phyloP scores from a whole-genome alignment of 805 yeast genomes.

The Saccharomyces jurei region DNA sequence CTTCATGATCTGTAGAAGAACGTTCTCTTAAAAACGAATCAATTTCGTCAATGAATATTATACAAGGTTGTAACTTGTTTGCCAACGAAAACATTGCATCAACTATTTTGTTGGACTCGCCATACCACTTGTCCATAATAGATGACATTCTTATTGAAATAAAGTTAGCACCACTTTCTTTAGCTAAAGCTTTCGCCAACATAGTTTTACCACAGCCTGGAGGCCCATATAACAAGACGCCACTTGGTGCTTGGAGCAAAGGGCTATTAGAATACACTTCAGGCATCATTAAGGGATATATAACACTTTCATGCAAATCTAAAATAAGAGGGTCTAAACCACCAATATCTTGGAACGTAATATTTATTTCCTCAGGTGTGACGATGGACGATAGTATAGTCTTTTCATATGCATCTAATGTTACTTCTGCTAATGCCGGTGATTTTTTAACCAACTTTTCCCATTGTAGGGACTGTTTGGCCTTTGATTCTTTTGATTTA shows the following conservation, averaged over 20 bases:
- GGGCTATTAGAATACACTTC: conserved; percentile 65
- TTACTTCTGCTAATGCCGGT: conserved; percentile 46
- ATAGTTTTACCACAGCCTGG: conserved; percentile 98
- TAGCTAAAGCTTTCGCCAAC: conserved; percentile 92
- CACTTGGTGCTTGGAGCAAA: conserved; percentile 84
- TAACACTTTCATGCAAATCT: conserved; percentile 80
- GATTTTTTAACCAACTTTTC: conserved; percentile 49
- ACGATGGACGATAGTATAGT: conserved; percentile 71
- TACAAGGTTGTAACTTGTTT: conserved; percentile 84
- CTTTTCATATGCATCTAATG: conserved; percentile 64
- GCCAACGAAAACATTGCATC: conserved; percentile 91
- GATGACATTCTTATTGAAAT: conserved; percentile 87
- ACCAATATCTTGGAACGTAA: conserved; percentile 75
- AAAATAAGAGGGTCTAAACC: conserved; percentile 78
- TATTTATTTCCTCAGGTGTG: conserved; percentile 74
- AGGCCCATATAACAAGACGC: conserved; percentile 87
- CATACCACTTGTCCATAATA: conserved; percentile 96
- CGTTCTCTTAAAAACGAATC: conserved; percentile 90
- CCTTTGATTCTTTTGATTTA: conserved; percentile 51
- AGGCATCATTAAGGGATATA: conserved; percentile 77
- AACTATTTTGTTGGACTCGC: conserved; percentile 88
- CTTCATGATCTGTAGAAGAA: conserved; percentile 79
- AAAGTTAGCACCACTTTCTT: conserved; percentile 86
- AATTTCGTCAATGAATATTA: conserved; percentile 90
- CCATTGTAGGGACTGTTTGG: conserved; percentile 48